Evolutionary conservation across 345 rosid species (phyloP).

Genomic region (Bruguiera parviflora): DNA sequence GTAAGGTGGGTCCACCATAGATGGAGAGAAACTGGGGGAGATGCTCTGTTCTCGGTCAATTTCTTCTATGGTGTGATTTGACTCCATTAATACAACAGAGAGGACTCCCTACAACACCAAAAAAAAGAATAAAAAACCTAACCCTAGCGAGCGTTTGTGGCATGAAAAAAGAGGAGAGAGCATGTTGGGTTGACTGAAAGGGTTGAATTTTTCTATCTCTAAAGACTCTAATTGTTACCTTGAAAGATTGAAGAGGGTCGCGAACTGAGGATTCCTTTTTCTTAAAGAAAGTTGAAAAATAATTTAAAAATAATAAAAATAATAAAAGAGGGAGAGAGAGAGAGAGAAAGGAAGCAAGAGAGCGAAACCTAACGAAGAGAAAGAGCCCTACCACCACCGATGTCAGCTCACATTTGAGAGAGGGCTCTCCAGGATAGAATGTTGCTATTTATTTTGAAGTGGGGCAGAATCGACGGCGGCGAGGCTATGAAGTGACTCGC

Average conservation of each 20-base stretch:
- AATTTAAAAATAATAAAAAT: too few relatives aligned
- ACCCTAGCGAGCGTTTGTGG: neutral
- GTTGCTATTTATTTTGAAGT: constrained; percentile 13
- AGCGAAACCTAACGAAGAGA: neutral
- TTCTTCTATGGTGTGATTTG: constrained; percentile 29
- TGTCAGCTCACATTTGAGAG: constrained; percentile 21
- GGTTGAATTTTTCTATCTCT: too few relatives aligned
- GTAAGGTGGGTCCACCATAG: constrained; percentile 29
- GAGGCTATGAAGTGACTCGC: neutral
- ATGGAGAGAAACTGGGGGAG: constrained; percentile 22
- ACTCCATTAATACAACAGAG: too few relatives aligned
- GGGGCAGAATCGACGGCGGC: constrained; percentile 25
- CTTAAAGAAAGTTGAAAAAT: neutral
- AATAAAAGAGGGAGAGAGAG: too few relatives aligned
- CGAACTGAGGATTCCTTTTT: neutral
- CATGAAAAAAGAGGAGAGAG: neutral
- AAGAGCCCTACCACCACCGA: constrained; percentile 33
- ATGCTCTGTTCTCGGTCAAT: constrained; percentile 35
- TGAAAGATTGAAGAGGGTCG: neutral
- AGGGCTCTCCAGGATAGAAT: constrained; percentile 20
- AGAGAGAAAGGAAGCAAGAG: neutral
- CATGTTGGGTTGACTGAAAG: neutral
- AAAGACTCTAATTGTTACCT: too few relatives aligned
- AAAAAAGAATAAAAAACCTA: neutral
- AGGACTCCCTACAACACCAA: too few relatives aligned